Percentiles rank a stretch among this genome's conserved stretches.
These are phyloP conservation scores for Pelargonium myrrhifolium DNA, from an alignment of 441 rosid species.

Conservation along the genomic window DNA sequence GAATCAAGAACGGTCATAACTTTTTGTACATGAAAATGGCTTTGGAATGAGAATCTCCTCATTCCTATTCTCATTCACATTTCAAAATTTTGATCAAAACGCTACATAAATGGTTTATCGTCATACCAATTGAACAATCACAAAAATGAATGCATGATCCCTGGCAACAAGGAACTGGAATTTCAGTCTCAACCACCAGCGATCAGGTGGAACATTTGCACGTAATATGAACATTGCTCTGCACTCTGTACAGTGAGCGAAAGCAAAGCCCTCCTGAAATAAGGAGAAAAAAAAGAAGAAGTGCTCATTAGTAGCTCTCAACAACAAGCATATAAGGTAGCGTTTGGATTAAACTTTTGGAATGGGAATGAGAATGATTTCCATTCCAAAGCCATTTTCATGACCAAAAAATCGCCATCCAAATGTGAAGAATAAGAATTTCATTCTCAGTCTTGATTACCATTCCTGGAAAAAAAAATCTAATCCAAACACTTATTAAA, in stretches of 20 bases:
- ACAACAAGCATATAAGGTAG: constrained; percentile 9
- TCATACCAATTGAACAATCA: constrained; percentile 88
- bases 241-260: constrained; percentile 99
- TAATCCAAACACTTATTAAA: too few relatives aligned
- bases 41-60: too few relatives aligned
- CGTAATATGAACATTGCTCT: constrained; percentile 83
- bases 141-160: constrained; percentile 88
- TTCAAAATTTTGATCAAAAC: too few relatives aligned
- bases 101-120: constrained; percentile 5
- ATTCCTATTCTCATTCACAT: too few relatives aligned
- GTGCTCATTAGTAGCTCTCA: constrained; percentile 13
- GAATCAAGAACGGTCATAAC: too few relatives aligned
- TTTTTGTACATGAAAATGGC: too few relatives aligned
- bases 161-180: constrained; percentile 96
- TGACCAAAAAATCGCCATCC: background rate
- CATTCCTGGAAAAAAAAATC: too few relatives aligned
- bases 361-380: too few relatives aligned
- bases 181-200: constrained; percentile 99
- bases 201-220: constrained; percentile 91
- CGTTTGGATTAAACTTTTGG: too few relatives aligned
- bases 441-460: too few relatives aligned
- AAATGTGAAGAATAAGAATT: too few relatives aligned
- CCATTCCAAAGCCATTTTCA: too few relatives aligned
- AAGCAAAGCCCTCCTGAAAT: constrained; percentile 98
- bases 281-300: constrained; percentile 19